Conservation (phyloP, 352 stramenopile species). For the Globisporangium echinulatum region DNA sequence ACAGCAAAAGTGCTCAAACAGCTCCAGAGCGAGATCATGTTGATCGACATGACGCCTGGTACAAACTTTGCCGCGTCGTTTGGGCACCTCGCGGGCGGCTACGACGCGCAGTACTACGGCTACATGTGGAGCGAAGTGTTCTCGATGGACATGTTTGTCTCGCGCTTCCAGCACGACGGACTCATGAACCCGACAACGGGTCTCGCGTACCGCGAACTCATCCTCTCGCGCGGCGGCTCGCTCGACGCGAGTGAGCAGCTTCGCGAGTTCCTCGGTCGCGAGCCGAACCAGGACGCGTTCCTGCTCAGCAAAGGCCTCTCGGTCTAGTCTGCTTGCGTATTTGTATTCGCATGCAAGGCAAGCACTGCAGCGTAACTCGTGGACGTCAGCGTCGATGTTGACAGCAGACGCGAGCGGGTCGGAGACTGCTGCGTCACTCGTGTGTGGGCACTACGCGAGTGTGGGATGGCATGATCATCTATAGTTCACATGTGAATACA, state of each 20-base stretch:
- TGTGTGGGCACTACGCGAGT: too few relatives aligned
- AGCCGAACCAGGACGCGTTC: constrained; percentile 77
- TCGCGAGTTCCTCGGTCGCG: constrained; percentile 71
- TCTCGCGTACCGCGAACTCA: constrained; percentile 79
- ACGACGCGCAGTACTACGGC: constrained; percentile 80
- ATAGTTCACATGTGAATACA: too few relatives aligned
- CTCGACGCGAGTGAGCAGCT: constrained; percentile 77
- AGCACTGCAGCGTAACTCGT: too few relatives aligned
- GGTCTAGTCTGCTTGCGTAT: background rate
- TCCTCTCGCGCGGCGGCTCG: constrained; percentile 77
- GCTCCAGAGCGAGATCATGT: constrained; percentile 80
- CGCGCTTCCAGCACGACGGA: constrained; percentile 80
- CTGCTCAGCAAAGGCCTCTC: constrained; percentile 69
- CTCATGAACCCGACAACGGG: constrained; percentile 78
- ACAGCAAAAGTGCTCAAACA: constrained; percentile 72
- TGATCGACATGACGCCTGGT: constrained; percentile 81
- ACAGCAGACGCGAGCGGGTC: too few relatives aligned
- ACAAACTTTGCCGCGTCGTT: constrained; percentile 85
- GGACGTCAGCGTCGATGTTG: too few relatives aligned
- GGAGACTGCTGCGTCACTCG: too few relatives aligned
- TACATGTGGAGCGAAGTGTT: constrained; percentile 91
- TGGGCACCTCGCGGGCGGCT: constrained; percentile 71
- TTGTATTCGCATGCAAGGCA: too few relatives aligned
- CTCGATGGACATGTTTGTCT: constrained; percentile 88
- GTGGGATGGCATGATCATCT: too few relatives aligned